Conservation (phyloP, 129 eudicot species). For the Centella asiatica region DNA sequence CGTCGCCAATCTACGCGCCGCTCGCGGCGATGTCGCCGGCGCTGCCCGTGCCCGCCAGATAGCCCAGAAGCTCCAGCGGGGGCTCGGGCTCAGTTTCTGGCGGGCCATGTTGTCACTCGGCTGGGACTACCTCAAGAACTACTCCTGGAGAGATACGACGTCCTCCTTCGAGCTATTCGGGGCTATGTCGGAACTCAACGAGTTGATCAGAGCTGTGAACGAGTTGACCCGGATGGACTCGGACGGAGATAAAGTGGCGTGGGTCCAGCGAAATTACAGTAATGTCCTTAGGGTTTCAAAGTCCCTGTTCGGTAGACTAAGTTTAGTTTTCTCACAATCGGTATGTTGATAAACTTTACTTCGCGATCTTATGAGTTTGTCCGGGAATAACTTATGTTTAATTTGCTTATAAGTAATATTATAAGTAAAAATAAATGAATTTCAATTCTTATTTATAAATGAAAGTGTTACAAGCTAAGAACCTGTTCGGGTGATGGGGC, state of each 20-base stretch:
- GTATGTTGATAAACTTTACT: constrained; percentile 25
- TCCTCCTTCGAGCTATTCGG: constrained; percentile 29
- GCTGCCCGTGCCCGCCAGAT: constrained; percentile 45
- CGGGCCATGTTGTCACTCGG: constrained; percentile 37
- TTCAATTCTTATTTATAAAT: too few relatives aligned
- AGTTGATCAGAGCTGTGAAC: constrained; percentile 31
- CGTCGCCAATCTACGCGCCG: constrained; percentile 69
- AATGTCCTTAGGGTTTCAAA: constrained; percentile 30
- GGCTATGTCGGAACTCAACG: constrained; percentile 40
- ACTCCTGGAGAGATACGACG: constrained; percentile 52
- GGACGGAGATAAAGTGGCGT: constrained; percentile 35
- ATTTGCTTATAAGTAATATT: too few relatives aligned
- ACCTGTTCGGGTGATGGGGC: too few relatives aligned
- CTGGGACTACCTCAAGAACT: constrained; percentile 63
- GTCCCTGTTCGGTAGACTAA: constrained; percentile 44
- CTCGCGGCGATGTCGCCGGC: constrained; percentile 64
- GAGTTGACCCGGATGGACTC: constrained; percentile 49
- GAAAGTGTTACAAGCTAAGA: too few relatives aligned
- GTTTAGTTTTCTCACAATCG: constrained; percentile 37
- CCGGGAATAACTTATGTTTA: too few relatives aligned
- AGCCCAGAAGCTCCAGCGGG: constrained; percentile 42
- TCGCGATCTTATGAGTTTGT: too few relatives aligned
- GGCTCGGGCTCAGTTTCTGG: constrained; percentile 47
- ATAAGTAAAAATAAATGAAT: too few relatives aligned
- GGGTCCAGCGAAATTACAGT: constrained; percentile 50